Base-by-base conservation (phyloP, 2,329 filamentous ascomycete species). In the Fusarium albosuccineum region DNA sequence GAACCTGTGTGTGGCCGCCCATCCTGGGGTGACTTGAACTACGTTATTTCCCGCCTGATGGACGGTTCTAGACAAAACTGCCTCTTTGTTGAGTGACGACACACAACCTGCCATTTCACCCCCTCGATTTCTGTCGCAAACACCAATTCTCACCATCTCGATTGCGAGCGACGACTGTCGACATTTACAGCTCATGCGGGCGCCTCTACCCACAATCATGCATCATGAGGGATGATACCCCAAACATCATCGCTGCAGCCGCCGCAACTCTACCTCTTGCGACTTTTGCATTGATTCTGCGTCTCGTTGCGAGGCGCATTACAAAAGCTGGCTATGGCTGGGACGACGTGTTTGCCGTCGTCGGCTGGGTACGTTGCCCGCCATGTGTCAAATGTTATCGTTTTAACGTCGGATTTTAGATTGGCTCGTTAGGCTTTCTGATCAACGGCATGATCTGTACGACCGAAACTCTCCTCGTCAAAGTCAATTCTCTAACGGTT, bases 201-300 rank as follows among this genome's bases (percentile, higher is more conserved):
- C 42, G 50, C 46, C 39, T 26, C 29, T 36, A 46, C 49, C 34
- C 50, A 45, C 30, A 53, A 65, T 48, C 30, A 68, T 68, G 66
- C 66, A 69, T 69, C 66, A 68, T 68, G 66, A 67, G 48, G 62
- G 44, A 68, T 69, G 62, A 69, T 40, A 68, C 57, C 66, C 66
- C 66, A 51, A 63, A 67, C 37, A 68, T 70, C 60, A 70, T 72
- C 64, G 67, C 58, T 45, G 49, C 70, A 37, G 60, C 68, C 30
- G 55, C 61, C 26, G 64, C 70, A 48, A 72, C 70, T 1, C 49
- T 72, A 29, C 65, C 65, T 33, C 54, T 72, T 10, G 63, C 70
- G 27, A 73, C 70, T 22, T 33, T 65, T 51, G 57, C 66, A 9
- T 40, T 72, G 9, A 40, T 51, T 29, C 61, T 68, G 11, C 62